Evolutionary conservation across 495 filamentous ascomycete species (phyloP).

Genomic region (Lasiosphaeria ovina): DNA sequence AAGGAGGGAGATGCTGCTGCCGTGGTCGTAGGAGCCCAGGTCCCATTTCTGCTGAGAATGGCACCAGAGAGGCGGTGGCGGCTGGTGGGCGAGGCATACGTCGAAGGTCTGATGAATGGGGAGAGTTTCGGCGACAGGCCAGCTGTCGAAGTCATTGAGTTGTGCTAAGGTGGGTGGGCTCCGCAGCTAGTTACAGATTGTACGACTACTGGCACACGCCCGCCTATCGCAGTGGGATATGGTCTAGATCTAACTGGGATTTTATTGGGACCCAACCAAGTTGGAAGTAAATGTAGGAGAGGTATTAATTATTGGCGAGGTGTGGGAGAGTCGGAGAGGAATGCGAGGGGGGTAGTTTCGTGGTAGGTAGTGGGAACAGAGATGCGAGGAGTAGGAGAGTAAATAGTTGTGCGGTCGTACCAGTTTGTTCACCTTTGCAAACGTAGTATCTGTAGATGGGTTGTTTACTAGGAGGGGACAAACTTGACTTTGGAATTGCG

Average conservation of each 20-base stretch:
- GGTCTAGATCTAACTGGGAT: neutral
- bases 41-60: neutral
- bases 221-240: neutral
- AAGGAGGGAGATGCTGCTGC: neutral
- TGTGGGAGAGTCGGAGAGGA: neutral
- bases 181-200: neutral
- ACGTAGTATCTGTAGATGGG: neutral
- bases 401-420: neutral
- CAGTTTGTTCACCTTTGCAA: neutral
- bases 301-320: neutral
- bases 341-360: neutral
- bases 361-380: neutral
- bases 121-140: neutral
- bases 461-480: neutral
- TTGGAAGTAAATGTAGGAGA: neutral
- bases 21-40: neutral
- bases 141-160: neutral
- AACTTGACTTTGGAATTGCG: neutral
- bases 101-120: neutral
- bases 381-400: neutral
- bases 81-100: neutral
- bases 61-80: neutral
- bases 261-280: neutral
- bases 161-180: neutral
- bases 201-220: neutral